A percentile compares a stretch with the other conserved stretches of the same genome.
Evolutionary conservation across 179 eudicot genomes (phyloP).

Genomic region (Amaranthus tricolor): DNA sequence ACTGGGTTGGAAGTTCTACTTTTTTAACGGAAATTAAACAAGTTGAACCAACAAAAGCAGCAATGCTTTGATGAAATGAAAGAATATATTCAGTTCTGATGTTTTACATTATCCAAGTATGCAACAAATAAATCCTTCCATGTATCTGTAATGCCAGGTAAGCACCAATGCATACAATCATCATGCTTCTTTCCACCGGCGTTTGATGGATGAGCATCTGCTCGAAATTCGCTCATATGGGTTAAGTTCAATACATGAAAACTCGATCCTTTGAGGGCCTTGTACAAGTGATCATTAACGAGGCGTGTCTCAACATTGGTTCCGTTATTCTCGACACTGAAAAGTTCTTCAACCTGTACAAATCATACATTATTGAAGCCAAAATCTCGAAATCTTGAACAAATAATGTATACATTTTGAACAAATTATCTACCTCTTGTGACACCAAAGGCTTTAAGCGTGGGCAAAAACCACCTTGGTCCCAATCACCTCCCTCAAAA

Average conservation of each 20-base stretch:
- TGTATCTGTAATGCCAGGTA: slow-evolving; percentile 83
- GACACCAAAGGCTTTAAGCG: slow-evolving; percentile 58
- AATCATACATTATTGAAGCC: neutral
- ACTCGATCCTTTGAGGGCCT: slow-evolving; percentile 51
- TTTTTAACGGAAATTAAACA: no score
- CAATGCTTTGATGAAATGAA: no score
- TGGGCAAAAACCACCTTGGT: slow-evolving; percentile 84
- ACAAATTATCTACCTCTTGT: slow-evolving; percentile 43
- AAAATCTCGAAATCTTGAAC: neutral
- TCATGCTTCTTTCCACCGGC: slow-evolving; percentile 96
- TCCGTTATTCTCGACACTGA: slow-evolving; percentile 57
- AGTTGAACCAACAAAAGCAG: no score
- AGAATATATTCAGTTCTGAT: slow-evolving; percentile 8
- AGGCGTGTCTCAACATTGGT: slow-evolving; percentile 81
- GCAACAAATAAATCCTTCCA: slow-evolving; percentile 89
- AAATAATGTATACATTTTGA: neutral
- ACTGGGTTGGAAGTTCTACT: no score
- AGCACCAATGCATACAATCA: slow-evolving; percentile 99
- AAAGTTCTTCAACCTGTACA: slow-evolving; percentile 66
- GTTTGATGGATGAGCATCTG: slow-evolving; percentile 86
- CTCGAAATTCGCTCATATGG: slow-evolving; percentile 80
- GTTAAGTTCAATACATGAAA: slow-evolving; percentile 77
- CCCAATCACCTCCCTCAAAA: slow-evolving; percentile 97
- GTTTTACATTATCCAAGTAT: slow-evolving; percentile 39
- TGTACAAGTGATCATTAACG: slow-evolving; percentile 65